phyloP scores from a whole-genome alignment of 2,329 filamentous ascomycete genomes.

The Colletotrichum sp. region DNA sequence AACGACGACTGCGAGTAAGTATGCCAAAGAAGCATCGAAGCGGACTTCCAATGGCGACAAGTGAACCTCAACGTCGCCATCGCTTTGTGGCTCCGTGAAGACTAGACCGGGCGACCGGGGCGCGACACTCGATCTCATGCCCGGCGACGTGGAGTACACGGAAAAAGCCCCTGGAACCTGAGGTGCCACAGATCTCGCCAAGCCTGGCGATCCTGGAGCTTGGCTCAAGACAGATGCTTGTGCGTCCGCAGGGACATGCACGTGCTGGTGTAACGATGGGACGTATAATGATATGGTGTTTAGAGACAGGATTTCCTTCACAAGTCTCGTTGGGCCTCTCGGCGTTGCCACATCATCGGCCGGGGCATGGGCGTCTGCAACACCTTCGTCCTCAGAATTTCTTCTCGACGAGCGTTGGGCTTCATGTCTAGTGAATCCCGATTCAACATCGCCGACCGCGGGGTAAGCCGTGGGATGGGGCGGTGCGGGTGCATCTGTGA shows the following conservation, averaged over 20 bases:
- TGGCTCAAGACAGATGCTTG: slow-evolving; percentile 32
- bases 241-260: slow-evolving; percentile 37
- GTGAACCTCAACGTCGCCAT: slow-evolving; percentile 51
- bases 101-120: background rate
- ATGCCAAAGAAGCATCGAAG: slow-evolving; percentile 63
- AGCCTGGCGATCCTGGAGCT: slow-evolving; percentile 27
- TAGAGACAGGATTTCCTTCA: slow-evolving; percentile 59
- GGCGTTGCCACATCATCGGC: slow-evolving; percentile 52
- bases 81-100: slow-evolving; percentile 14
- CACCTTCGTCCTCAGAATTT: background rate
- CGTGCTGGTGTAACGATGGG: slow-evolving; percentile 53
- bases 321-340: slow-evolving; percentile 56
- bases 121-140: background rate
- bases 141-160: slow-evolving; percentile 34
- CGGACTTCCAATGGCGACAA: slow-evolving; percentile 57
- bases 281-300: slow-evolving; percentile 59
- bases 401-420: background rate
- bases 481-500: background rate
- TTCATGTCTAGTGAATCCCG: background rate
- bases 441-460: slow-evolving; percentile 15
- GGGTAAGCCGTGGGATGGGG: slow-evolving; percentile 7
- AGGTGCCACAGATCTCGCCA: slow-evolving; percentile 46
- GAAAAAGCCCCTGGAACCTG: slow-evolving; percentile 69
- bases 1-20: slow-evolving; percentile 57
- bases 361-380: slow-evolving; percentile 13